Base-by-base conservation (phyloP, 2,329 filamentous ascomycete species). In the Neophaeococcomyces aloes region DNA sequence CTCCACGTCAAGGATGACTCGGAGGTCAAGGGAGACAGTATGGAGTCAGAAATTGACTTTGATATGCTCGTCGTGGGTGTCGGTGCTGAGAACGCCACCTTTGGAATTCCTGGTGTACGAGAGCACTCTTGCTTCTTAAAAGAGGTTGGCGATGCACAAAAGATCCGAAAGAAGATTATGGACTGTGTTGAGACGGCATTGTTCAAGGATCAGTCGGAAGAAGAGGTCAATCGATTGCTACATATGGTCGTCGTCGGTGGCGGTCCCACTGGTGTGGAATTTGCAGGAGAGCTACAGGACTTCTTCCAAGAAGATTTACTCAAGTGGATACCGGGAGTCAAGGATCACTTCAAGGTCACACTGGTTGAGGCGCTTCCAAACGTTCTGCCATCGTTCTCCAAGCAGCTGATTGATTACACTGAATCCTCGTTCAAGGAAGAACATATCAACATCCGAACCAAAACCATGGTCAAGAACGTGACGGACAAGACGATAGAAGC, bases 351-450 rank as follows among this genome's bases (percentile, higher is more conserved):
- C 79, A 85, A 88, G 66, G 89, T 98, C 53, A 98, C 91, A 46
- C 80, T 98, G 37, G 89, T 98, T 54, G 91, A 98, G 71, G 91
- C 91, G 49, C 78, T 98, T 27, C 91, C 91, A 57, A 95, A 93
- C 65, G 88, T 94, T 41, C 77, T 98, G 53, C 91, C 91, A 58
- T 94, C 88, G 75, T 98, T 98, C 76, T 94, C 86, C 64, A 96
- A 96, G 77, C 87, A 94, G 67, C 75, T 98, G 60, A 96, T 98
- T 61, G 91, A 98, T 60, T 98, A 98, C 75, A 98, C 91, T 56
- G 91, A 98, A 71, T 89, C 88, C 67, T 95, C 89, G 36, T 93
- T 98, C 73, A 91, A 94, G 70, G 91, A 98, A 72, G 91, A 98
- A 69, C 88, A 87, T 62, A 98, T 98, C 62, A 81, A 86, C 57